Evolutionary conservation across 2,329 filamentous ascomycete species (phyloP), one percentile per base, ranked within the genome.

Genomic region (Neophaeococcomyces mojaviensis): DNA sequence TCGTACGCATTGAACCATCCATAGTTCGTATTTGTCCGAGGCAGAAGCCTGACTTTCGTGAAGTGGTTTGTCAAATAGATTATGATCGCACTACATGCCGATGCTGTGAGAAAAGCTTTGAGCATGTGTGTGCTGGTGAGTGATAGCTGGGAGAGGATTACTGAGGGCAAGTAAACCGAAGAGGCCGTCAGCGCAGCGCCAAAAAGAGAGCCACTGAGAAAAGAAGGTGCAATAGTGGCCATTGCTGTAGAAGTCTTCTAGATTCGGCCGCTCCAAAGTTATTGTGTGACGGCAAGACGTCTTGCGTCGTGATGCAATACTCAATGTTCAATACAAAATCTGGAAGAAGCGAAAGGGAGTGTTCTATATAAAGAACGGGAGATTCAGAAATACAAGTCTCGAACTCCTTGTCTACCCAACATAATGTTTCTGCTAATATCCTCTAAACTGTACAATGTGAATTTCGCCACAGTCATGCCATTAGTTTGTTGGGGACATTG

Each of bases 121-220:
- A 81, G 59, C 81, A 85, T 84, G 59, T 81, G 78, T 62, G 76
- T 83, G 58, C 81, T 73, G 39, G 72, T 63, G 37, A 83, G 66
- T 19, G 67, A 70, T 64, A 85, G 72, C 64, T 85, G 82, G 7
- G 69, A 64, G 47, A 78, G 61, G 54, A 86, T 80, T 38, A 81
- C 69, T 0, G 71, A 65, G 0, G 81, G 81, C 31, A 74, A 67
- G 56, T 76, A 76, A 46, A 84, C 77, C 24, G 79, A 80, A 1
- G 80, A 71, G 3, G 71, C 73, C 26, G 76, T 69, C 35, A 84
- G 69, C 46, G 79, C 77, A 9, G 75, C 75, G 38, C 82, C 82
- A 54, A 84, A 84, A 37, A 72, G 68, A 33, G 70, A 71, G 19
- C 81, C 81, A 1, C 76, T 68, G 35, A 73, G 48, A 34, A 72